Conservation (phyloP, 1,284 basidiomycete species). For the Nidula niveotomentosa region DNA sequence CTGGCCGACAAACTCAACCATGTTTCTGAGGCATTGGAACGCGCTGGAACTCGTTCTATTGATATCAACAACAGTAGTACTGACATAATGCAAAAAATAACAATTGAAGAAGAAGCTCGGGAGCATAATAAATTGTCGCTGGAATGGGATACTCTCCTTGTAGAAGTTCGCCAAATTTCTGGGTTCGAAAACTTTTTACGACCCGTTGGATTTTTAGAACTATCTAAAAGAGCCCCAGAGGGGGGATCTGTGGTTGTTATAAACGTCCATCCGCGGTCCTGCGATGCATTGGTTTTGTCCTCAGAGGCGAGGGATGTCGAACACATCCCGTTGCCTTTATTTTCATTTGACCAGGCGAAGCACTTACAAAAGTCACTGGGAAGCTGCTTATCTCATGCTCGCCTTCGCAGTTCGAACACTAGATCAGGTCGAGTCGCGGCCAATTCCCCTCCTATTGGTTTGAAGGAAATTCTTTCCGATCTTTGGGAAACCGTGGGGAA, state of each 20-base stretch:
- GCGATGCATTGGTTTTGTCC: neutral
- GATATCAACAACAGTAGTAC: neutral
- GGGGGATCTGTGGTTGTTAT: neutral
- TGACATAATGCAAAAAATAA: neutral
- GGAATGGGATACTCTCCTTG: neutral
- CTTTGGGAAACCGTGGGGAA: neutral
- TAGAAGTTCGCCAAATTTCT: neutral
- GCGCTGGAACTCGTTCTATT: neutral
- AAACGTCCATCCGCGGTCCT: neutral
- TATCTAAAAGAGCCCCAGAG: neutral
- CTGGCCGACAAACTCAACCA: neutral
- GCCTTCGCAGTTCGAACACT: neutral
- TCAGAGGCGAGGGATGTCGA: neutral
- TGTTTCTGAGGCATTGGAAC: neutral
- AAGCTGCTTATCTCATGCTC: neutral
- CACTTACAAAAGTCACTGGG: neutral
- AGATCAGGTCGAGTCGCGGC: neutral
- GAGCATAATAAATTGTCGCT: neutral
- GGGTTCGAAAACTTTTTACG: neutral
- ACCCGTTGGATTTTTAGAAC: neutral
- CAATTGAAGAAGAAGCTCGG: neutral
- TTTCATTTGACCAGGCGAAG: neutral
- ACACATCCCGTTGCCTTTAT: neutral
- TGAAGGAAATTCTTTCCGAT: neutral
- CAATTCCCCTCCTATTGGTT: neutral